Conservation (phyloP, 2,329 filamentous ascomycete species). For the Aspergillus amoenus region DNA sequence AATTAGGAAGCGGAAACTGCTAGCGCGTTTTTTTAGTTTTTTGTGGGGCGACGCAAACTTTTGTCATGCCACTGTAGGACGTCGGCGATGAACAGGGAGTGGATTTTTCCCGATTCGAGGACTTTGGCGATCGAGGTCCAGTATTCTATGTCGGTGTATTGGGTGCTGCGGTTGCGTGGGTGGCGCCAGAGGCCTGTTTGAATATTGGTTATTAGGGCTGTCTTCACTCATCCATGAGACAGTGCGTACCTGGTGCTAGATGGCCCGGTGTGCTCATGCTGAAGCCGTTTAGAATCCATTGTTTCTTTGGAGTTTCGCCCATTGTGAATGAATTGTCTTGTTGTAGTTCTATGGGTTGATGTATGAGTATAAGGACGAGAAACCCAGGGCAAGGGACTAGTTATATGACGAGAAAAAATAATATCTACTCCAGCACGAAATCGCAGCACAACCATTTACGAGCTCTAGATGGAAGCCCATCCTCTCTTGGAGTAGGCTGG, state of each 20-base stretch:
- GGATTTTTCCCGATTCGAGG: conserved; percentile 47
- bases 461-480: neutral
- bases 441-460: neutral
- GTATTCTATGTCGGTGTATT: conserved; percentile 41
- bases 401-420: neutral
- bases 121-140: conserved; percentile 48
- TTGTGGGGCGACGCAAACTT: no score
- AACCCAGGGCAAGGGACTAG: no score
- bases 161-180: conserved; percentile 29
- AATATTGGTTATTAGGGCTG: neutral
- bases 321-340: neutral
- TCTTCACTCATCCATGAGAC: neutral
- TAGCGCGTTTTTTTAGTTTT: no score
- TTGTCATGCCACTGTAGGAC: no score
- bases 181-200: conserved; percentile 32
- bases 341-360: neutral
- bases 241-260: conserved; percentile 25
- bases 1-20: no score
- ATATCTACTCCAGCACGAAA: neutral
- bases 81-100: conserved; percentile 50
- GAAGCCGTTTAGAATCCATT: conserved; percentile 45
- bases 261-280: conserved; percentile 44
- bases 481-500: neutral
- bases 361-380: neutral
- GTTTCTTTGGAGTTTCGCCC: conserved; percentile 21